phyloP scores from a whole-genome alignment of 495 filamentous ascomycete species.

The Xylaria intraflava region DNA sequence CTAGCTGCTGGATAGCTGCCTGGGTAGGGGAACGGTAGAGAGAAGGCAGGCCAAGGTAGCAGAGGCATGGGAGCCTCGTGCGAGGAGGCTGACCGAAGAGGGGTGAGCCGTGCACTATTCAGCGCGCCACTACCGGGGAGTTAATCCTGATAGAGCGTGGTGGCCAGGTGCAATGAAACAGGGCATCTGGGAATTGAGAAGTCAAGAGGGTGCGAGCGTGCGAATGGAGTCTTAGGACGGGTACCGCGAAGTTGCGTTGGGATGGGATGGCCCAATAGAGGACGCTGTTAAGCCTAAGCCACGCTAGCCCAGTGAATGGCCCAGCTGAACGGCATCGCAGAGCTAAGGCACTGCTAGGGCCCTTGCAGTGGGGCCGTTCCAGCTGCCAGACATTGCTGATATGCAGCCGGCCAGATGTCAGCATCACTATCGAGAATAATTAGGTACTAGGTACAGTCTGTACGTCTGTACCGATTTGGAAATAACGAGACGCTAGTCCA shows the following conservation, averaged over 20 bases:
- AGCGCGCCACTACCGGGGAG: constrained; percentile 23
- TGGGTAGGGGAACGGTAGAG: neutral
- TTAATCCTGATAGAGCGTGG: constrained; percentile 23
- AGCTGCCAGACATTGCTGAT: constrained; percentile 15
- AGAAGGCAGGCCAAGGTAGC: neutral
- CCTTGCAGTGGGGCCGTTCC: constrained; percentile 1
- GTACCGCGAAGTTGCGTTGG: constrained; percentile 18
- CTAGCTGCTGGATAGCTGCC: neutral
- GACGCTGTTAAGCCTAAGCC: constrained; percentile 15
- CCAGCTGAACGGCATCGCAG: constrained; percentile 29
- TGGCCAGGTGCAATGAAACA: constrained; percentile 23
- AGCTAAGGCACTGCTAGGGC: constrained; percentile 3
- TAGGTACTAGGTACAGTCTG: too few species aligned
- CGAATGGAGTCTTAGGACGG: constrained; percentile 7
- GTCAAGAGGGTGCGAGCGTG: constrained; percentile 10
- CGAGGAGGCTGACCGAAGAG: neutral
- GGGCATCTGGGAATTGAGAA: constrained; percentile 9
- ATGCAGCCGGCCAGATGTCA: constrained; percentile 6
- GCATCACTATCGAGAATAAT: too few species aligned
- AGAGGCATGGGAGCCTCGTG: neutral
- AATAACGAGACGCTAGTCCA: too few species aligned
- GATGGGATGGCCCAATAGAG: constrained; percentile 15
- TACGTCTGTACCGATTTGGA: too few species aligned
- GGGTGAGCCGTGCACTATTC: constrained; percentile 15
- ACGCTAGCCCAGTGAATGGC: constrained; percentile 11